Conservation (phyloP, 352 stramenopile genomes). For the Discostella stelligera region DNA sequence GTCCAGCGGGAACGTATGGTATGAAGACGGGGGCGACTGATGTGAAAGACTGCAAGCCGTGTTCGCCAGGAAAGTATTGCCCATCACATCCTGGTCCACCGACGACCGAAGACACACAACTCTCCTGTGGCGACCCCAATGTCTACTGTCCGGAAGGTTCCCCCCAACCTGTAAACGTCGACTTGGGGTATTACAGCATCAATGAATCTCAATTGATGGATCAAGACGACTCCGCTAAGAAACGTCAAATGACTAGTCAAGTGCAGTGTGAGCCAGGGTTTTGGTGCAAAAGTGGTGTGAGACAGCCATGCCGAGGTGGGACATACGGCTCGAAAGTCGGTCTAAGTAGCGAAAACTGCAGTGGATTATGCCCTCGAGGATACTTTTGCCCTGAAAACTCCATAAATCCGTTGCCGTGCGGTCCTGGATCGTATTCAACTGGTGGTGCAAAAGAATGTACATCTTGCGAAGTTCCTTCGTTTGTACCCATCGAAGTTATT, state of each 20-base stretch:
- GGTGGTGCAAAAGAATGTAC: constrained; percentile 47
- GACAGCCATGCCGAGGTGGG: constrained; percentile 24
- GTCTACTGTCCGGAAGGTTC: constrained; percentile 40
- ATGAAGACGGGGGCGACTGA: constrained; percentile 23
- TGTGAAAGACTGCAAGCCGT: constrained; percentile 30
- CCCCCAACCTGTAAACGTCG: constrained; percentile 29
- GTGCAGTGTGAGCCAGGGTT: constrained; percentile 36
- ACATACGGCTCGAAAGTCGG: constrained; percentile 36
- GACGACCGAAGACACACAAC: constrained; percentile 32
- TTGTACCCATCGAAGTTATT: constrained; percentile 30
- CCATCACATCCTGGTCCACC: constrained; percentile 40
- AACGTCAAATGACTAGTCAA: constrained; percentile 27
- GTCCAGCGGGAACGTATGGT: constrained; percentile 44
- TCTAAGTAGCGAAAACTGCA: constrained; percentile 23
- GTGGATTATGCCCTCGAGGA: constrained; percentile 30
- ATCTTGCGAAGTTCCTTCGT: constrained; percentile 48
- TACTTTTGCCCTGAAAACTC: constrained; percentile 53
- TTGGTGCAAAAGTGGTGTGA: constrained; percentile 31
- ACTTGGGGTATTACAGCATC: constrained; percentile 48
- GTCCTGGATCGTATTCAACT: constrained; percentile 40
- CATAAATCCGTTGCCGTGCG: constrained; percentile 34
- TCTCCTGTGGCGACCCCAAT: constrained; percentile 31
- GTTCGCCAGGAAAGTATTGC: constrained; percentile 41
- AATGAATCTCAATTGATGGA: constrained; percentile 13
- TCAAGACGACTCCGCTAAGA: constrained; percentile 22